Evolutionary conservation across 805 yeast genomes (phyloP), one percentile per base, ranked within the genome.

Genomic region (Metschnikowia reukaufii): DNA sequence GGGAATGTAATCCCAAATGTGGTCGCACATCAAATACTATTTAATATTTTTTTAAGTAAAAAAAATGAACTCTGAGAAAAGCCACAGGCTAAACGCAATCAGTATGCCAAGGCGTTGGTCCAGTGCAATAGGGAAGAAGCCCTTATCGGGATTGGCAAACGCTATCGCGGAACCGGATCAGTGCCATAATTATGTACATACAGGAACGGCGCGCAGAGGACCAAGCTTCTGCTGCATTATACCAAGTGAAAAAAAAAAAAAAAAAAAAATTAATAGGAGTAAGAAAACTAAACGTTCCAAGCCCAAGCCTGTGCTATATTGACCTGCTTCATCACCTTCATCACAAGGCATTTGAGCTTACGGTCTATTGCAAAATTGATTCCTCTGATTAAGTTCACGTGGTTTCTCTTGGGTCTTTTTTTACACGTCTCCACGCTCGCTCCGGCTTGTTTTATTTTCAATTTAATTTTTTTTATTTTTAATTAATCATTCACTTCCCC

Each of bases 321-420:
- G 44, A 34, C 48, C 43, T 6, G 43, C 44, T 45, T 29, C 32
- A 12, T 29, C 29, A 9, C 41, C 41, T 36, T 21, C 21, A 10
- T 20, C 8, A 19, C 44, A 39, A 39, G 44, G 48, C 40, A 39
- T 35, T 31, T 34, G 41, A 45, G 44, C 44, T 29, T 18, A 27
- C 40, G 48, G 44, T 36, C 37, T 16, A 33, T 39, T 23, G 34
- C 48, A 35, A 23, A n/a, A 27, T 30, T 20, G 39, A 45, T 19
- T 27, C 50, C 55, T 53, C 58, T 51, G 57, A 55, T 51, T 51
- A 34, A 38, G 53, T 55, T 55, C 59, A 51, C 56, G 59, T 49
- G 57, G 59, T 45, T 42, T 47, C 48, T 35, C n/a, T 45, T 35
- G 48, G 30, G 36, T 39, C 25, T 39, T 33, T 39, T 43, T 47